Conservation (phyloP, 164 flowering plant species). For the Chloranthus sessilifolius region DNA sequence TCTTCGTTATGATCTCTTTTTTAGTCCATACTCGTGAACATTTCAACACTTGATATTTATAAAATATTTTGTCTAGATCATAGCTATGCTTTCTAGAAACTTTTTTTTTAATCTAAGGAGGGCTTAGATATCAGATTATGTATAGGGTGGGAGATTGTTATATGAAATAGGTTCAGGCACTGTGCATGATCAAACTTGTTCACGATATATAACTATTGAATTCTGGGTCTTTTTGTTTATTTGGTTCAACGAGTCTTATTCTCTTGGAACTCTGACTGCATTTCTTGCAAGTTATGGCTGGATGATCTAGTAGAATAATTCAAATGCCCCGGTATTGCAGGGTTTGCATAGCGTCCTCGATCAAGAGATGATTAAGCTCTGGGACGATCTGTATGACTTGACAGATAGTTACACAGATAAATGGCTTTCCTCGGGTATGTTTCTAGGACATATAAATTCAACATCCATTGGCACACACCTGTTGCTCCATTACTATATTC, state of each 20-base stretch:
- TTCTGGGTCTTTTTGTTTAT: no score
- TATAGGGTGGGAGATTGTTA: no score
- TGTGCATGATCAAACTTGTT: no score
- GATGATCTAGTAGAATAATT: background rate
- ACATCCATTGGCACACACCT: background rate
- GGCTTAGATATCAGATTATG: no score
- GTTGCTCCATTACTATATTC: background rate
- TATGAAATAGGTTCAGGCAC: no score
- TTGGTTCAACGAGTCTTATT: background rate
- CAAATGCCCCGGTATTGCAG: slow-evolving; percentile 33
- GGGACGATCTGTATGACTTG: slow-evolving; percentile 61
- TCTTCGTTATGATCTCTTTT: no score
- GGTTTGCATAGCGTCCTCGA: slow-evolving; percentile 60
- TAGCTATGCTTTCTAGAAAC: no score
- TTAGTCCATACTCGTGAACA: no score
- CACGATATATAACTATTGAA: no score
- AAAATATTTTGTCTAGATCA: no score
- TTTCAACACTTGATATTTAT: no score
- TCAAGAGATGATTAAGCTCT: slow-evolving; percentile 39
- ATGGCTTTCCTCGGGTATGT: slow-evolving; percentile 95
- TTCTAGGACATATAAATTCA: slow-evolving; percentile 5
- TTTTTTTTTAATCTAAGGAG: no score
- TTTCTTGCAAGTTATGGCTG: background rate
- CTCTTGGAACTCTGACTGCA: background rate
- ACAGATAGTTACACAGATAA: slow-evolving; percentile 81